Evolutionary conservation across 495 filamentous ascomycete species (phyloP), one percentile per base, ranked within the genome.

Genomic region (Neurospora tetraspora): DNA sequence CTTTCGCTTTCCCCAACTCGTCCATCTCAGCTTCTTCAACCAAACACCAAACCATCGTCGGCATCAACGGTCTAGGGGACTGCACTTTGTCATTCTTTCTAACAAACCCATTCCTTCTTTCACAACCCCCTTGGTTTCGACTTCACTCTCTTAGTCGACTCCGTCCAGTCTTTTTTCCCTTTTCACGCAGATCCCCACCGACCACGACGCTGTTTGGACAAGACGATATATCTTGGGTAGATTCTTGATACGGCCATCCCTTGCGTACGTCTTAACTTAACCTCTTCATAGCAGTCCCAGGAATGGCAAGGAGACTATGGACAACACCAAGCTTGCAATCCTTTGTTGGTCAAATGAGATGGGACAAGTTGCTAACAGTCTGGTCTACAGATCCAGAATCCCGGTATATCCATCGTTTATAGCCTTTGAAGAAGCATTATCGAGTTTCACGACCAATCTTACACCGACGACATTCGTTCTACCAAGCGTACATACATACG

Each of bases 131-230:
- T 74, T 75, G 77, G 82, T 78, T 72, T 87, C 91, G 88, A 90
- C 92, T 94, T 94, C 92, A 93, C 88, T 94, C 92, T 87, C 93
- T 94, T 74, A 85, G 83, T 85, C 82, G 85, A 82, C 80, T 76
- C 85, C 80, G 83, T 86, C 84, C 86, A 73, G 75, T 87, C 85
- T 65, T 86, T 86, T 79, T 74, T 74, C 71, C 68, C 74, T 72
- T 75, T 78, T 79, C 73, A 77, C 78, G 74, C 82, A 78, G 72
- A 71, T 74, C 73, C 69, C 72, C 38, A 74, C 69, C 27, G 53
- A 65, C 53, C 53, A 65, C 53, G 53, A 65, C 53, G 31, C 53
- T 65, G 23, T 65, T 65, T 65, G 53, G 53, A 65, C 27, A 31
- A 65, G 27, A 34, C 53, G 53, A 34, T 65, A 65, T 65, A 34